A percentile compares a stretch with the other conserved stretches of the same genome.
Conservation (phyloP, 257 asterid genomes). For the Capsicum baccatum region DNA sequence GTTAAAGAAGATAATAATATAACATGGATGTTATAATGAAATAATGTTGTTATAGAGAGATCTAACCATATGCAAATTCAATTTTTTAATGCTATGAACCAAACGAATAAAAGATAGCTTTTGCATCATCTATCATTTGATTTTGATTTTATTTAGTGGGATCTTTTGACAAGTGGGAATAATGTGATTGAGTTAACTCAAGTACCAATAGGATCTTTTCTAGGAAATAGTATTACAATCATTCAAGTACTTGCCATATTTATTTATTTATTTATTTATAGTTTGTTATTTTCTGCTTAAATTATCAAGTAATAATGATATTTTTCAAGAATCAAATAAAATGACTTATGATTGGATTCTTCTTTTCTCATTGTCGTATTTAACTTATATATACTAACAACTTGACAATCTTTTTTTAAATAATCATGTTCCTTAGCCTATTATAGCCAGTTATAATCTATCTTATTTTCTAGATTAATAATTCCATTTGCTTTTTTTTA, state of each 20-base stretch:
- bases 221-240: constrained; percentile 59
- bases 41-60: background rate
- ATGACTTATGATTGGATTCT: background rate
- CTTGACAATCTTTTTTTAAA: background rate
- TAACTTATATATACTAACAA: background rate
- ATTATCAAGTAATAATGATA: background rate
- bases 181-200: constrained; percentile 52
- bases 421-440: background rate
- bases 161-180: constrained; percentile 53
- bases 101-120: background rate
- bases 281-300: background rate
- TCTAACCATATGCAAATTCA: background rate
- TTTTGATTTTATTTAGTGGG: constrained; percentile 56
- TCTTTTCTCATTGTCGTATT: background rate
- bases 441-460: background rate
- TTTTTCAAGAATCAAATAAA: background rate
- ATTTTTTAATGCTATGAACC: background rate
- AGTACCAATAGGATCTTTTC: constrained; percentile 58
- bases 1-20: no score
- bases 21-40: background rate
- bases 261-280: background rate
- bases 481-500: background rate
- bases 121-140: background rate
- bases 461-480: background rate
- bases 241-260: constrained; percentile 54